Conservation (phyloP, 441 rosid species). For the Euphorbia celastroides region DNA sequence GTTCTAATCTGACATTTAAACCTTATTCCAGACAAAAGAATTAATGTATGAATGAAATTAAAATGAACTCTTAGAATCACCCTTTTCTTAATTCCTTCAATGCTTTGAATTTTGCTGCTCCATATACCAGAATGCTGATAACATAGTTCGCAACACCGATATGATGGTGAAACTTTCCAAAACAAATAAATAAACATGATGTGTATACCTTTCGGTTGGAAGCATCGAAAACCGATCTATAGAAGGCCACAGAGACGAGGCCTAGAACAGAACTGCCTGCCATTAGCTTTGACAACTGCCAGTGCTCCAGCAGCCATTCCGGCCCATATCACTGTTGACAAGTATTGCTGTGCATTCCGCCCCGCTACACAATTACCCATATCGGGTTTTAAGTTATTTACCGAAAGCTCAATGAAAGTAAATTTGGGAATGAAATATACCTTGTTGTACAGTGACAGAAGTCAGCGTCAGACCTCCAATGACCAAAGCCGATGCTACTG, state of each 20-base stretch:
- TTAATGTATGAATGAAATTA: neutral
- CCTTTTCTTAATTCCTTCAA: neutral
- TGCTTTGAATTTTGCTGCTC: neutral
- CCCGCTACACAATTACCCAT: conserved; percentile 39
- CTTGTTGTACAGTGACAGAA: conserved; percentile 76
- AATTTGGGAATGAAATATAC: conserved; percentile 26
- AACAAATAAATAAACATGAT: neutral
- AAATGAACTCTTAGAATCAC: neutral
- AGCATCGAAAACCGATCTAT: conserved; percentile 18
- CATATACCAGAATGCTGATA: neutral
- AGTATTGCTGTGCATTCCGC: conserved; percentile 60
- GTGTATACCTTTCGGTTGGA: neutral
- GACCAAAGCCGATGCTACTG: conserved; percentile 84
- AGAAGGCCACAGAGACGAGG: conserved; percentile 87
- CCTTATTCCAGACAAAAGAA: neutral
- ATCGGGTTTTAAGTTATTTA: neutral
- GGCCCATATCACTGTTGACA: conserved; percentile 70
- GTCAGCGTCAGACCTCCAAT: conserved; percentile 89
- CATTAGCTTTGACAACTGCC: conserved; percentile 75
- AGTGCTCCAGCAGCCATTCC: conserved; percentile 83
- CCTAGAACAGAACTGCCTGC: conserved; percentile 81
- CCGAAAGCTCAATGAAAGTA: neutral
- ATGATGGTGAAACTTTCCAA: too few relatives aligned
- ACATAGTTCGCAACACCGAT: neutral
- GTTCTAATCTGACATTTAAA: neutral